Evolutionary conservation across 2,329 filamentous ascomycete species (phyloP), one percentile per base, ranked within the genome.

Genomic region (Fusarium goolgardi): DNA sequence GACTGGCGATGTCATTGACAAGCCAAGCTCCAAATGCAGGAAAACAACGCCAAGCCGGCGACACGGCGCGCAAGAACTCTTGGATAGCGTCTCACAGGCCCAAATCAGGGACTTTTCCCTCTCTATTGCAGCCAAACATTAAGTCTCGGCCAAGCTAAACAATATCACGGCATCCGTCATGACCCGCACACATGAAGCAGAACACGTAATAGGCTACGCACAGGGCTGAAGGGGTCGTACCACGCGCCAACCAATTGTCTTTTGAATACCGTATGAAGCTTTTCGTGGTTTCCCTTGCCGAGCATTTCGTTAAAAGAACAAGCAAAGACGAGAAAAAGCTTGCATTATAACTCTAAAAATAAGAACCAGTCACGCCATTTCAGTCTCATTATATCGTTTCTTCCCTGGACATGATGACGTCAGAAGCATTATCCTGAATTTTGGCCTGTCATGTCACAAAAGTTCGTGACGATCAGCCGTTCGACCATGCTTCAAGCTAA

Each of bases 21-120:
- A 55, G 53, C 39, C 40, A 45, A 56, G 47, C 31, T 37, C 41
- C 23, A 46, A 61, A 44, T 55, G 52, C 65, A 46, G 41, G 53
- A 43, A 68, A 55, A 41, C 18, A 39, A 31, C 29, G 66, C 66
- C 66, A 70, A 69, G 66, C 66, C 66, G 66, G 66, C 66, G 51
- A 54, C 35, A 56, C 66, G 66, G 66, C 66, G 47, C 46, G 50
- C 25, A 45, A 25, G 60, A 59, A 56, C 45, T 64, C 67, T 64
- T 65, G 55, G 55, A 39, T 37, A 15, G 37, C 20, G 6, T 55
- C 46, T 52, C 25, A 54, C 52, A 29, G 43, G 23, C 12, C 39
- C 57, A 58, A 32, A 21, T 40, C 10, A 29, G 37, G 43, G 27
- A 29, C 39, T 50, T 29, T 57, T 46, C n/a, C 18, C 37, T 35